Percentiles rank a stretch among this genome's conserved stretches.
phyloP scores from a whole-genome alignment of 257 asterid genomes.

The Penstemon newberryi region DNA sequence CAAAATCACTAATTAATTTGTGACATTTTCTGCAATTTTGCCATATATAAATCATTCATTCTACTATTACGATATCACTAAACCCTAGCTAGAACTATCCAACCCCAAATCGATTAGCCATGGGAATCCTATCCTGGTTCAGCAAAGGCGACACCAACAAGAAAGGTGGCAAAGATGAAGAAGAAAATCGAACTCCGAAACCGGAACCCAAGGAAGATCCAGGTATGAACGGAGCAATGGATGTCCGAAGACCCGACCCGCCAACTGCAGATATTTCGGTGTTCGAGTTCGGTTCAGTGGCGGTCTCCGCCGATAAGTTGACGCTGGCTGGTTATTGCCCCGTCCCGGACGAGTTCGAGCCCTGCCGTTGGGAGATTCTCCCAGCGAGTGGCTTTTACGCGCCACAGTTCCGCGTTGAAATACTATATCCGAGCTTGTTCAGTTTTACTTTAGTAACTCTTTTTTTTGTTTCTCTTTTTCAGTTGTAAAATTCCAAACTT shows the following conservation, averaged over 20 bases:
- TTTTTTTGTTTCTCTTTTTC: too few species aligned
- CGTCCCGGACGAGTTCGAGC: slow-evolving; percentile 81
- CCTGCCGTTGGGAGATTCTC: slow-evolving; percentile 87
- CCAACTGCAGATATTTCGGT: slow-evolving; percentile 48
- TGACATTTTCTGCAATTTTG: too few species aligned
- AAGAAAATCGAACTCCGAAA: slow-evolving; percentile 14
- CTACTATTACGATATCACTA: too few species aligned
- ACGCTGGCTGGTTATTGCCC: slow-evolving; percentile 84
- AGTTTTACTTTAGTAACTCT: too few species aligned
- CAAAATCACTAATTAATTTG: too few species aligned
- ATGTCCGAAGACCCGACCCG: slow-evolving; percentile 52
- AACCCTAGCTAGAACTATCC: too few species aligned
- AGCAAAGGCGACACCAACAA: slow-evolving; percentile 27
- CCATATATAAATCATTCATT: too few species aligned
- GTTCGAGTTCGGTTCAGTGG: slow-evolving; percentile 81
- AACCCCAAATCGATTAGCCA: slow-evolving; percentile 14
- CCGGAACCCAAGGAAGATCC: slow-evolving; percentile 48
- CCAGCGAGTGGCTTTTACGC: slow-evolving; percentile 75
- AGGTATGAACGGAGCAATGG: slow-evolving; percentile 84
- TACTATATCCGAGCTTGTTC: background rate
- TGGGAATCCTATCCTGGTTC: slow-evolving; percentile 68
- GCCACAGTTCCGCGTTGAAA: slow-evolving; percentile 80
- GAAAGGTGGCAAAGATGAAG: slow-evolving; percentile 21
- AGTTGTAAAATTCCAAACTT: too few species aligned
- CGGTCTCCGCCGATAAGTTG: slow-evolving; percentile 74